Base-by-base conservation (phyloP, 208 protist genomes). In the Leishmania guyanensis region DNA sequence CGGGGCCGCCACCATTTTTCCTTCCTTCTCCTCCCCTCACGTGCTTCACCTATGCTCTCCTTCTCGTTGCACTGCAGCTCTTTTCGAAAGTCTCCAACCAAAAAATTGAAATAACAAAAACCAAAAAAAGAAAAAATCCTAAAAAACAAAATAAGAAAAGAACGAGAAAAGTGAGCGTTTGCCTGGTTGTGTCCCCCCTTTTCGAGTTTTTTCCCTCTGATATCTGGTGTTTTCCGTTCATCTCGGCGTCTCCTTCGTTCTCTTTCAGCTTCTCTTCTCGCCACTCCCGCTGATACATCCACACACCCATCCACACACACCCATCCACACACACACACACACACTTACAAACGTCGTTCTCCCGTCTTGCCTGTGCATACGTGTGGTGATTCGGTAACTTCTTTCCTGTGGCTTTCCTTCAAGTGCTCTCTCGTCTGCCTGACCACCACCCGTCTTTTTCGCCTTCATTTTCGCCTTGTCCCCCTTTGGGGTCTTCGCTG, bases 41-140 rank as follows among this genome's bases (percentile, higher is more conserved):
- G 9, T 46, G 5, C 10, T 53, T 29, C 72, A 62, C 46, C 65
- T 53, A 4, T 53, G 26, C 71, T 26, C n/a, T 17, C 50, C 3
- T 29, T 2, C 43, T 53, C 50, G 51, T 16, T 33, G 3, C 69
- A 33, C 46, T 29, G n/a, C 76, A 84, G 85, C 82, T 88, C 77
- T 86, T 84, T 83, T 88, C 84, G 65, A 33, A 65, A 46, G 80
- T 77, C 51, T 68, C 79, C 72, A 14, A 50, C 22, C n/a, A 69
- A 84, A 89, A 85, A 88, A 80, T 72, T 79, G 65, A 88, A 84
- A 84, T 84, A 90, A 84, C 77, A 88, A 88, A 88, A 88, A 80
- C 8, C 64, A 85, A 88, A 85, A 88, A 79, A 82, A 87, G 75
- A 86, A 81, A 80, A 85, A 84, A 82, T 75, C 70, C 20, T 68